Base-by-base conservation (phyloP, 2,329 filamentous ascomycete species). In the Hypoxylon sp. region DNA sequence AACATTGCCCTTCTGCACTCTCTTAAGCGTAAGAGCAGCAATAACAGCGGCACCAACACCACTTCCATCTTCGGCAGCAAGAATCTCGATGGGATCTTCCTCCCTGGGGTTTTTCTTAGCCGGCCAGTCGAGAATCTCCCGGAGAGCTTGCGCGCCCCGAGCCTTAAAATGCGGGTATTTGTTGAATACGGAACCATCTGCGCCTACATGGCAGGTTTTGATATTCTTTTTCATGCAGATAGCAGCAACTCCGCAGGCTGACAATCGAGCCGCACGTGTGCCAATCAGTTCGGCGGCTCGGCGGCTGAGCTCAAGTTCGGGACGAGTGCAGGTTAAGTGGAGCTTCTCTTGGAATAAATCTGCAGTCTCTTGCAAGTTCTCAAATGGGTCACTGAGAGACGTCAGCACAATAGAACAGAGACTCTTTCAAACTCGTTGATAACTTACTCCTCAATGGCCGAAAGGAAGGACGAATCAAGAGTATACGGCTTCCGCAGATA, bases 141-240 rank as follows among this genome's bases (percentile, higher is more conserved):
- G 90, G 58, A 99, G 87, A 28, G 96, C 96, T 79, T 91, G 86
- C 13, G 96, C 95, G 61, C 95, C 94, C 60, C 96, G 91, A 63
- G 90, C 89, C 86, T 98, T 98, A 88, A 99, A 99, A 82, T 97
- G 92, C 11, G 96, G 96, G 83, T 99, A 99, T 81, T 98, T 98
- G 87, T 97, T 98, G 85, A 99, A 99, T 60, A 99, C 95, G 17
- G 93, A 97, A 38, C 96, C 96, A 78, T 99, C 96, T 56, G 96
- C 96, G 75, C 96, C 96, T 45, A 99, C 96, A 80, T 98, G 96
- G 84, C 93, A 97, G 38, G 88, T 87, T 77, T 91, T 83, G 81
- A 94, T 95, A 73, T 89, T 87, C 88, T 98, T 98, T 90, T 98
- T 98, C 83, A 91, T 97, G 87, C 92, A 94, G 77, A 99, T 98